Evolutionary conservation across 352 stramenopile species (phyloP).

Genomic region (Pythium rishiriense): DNA sequence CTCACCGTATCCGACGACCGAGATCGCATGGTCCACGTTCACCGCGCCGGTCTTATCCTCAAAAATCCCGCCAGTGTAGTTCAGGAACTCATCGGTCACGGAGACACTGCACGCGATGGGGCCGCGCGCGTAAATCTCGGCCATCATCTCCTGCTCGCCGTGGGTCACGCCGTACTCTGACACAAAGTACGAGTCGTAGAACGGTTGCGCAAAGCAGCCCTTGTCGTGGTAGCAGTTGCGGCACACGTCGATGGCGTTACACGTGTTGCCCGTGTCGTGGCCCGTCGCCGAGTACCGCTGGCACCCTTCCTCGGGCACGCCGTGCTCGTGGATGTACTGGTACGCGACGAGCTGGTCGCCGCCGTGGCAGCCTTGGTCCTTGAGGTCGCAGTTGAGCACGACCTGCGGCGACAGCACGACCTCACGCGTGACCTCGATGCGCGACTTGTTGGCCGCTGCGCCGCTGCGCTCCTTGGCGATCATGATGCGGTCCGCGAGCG

Average conservation of each 20-base stretch:
- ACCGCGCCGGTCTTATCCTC: constrained; percentile 86
- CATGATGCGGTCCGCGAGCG: constrained; percentile 83
- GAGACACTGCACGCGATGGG: constrained; percentile 94
- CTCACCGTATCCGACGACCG: constrained; percentile 95
- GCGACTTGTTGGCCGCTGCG: constrained; percentile 32
- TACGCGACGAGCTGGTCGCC: constrained; percentile 92
- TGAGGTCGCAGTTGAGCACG: constrained; percentile 87
- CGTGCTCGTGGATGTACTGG: constrained; percentile 90
- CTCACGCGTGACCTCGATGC: constrained; percentile 69
- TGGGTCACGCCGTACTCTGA: constrained; percentile 93
- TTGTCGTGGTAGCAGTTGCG: constrained; percentile 87
- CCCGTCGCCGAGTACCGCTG: constrained; percentile 92
- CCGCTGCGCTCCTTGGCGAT: constrained; percentile 71
- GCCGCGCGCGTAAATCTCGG: constrained; percentile 95
- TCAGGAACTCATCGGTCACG: constrained; percentile 83
- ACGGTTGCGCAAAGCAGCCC: constrained; percentile 87
- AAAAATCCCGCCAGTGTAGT: constrained; percentile 95
- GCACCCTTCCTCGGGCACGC: constrained; percentile 94
- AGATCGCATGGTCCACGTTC: constrained; percentile 91
- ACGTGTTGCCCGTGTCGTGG: constrained; percentile 89
- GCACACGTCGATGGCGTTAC: constrained; percentile 89
- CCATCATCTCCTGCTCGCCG: constrained; percentile 93
- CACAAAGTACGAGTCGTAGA: constrained; percentile 95
- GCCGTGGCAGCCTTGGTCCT: constrained; percentile 90
- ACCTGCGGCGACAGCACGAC: constrained; percentile 85